Conservation (phyloP, 139 green algal species). For the Tetraselmis chui region DNA sequence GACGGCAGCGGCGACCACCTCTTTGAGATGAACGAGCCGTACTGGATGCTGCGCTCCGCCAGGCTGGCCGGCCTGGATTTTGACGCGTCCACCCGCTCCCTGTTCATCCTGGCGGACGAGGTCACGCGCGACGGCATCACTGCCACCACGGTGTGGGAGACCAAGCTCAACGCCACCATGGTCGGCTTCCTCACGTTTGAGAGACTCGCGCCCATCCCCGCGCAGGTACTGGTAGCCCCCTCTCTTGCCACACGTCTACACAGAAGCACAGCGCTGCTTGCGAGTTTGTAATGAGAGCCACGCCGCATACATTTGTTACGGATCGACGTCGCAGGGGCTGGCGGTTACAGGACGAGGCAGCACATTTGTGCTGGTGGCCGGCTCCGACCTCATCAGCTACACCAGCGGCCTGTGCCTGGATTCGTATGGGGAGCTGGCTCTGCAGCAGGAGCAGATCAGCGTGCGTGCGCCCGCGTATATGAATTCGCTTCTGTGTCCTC, state of each 20-base stretch:
- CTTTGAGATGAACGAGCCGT: background rate
- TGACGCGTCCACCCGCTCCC: background rate
- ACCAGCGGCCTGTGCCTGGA: background rate
- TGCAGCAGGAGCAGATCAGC: background rate
- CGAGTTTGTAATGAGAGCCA: too few species aligned
- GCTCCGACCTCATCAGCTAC: background rate
- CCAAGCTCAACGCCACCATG: background rate
- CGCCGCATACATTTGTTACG: too few species aligned
- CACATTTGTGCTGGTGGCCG: background rate
- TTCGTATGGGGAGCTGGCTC: background rate
- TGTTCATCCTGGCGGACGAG: background rate
- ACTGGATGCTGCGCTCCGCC: background rate
- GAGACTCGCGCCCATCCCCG: background rate
- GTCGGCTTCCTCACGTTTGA: background rate
- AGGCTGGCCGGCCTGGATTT: background rate
- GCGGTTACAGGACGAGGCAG: background rate
- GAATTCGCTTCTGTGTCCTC: too few species aligned
- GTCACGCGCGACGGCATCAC: background rate
- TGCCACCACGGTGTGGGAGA: background rate
- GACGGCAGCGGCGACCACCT: background rate
- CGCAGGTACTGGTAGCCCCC: background rate
- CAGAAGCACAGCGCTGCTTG: too few species aligned
- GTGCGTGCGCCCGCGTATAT: background rate
- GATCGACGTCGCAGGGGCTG: background rate
- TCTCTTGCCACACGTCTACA: too few species aligned